phyloP scores from a whole-genome alignment of 768 basidiomycete genomes.

The Bullera alba region DNA sequence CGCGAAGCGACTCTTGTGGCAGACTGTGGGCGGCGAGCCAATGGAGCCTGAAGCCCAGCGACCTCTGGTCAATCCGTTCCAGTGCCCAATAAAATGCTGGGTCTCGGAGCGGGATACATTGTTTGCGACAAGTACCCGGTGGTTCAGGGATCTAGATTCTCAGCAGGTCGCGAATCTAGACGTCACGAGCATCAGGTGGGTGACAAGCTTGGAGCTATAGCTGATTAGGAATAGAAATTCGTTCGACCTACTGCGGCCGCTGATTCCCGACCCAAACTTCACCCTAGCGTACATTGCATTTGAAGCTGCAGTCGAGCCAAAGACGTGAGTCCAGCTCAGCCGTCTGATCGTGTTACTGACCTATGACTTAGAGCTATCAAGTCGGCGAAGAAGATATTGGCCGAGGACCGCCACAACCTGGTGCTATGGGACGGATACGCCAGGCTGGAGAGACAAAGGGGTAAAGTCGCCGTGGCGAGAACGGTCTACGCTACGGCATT shows the following conservation, averaged over 20 bases:
- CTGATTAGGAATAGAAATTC: too few species aligned
- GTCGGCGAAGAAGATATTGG: conserved; percentile 44
- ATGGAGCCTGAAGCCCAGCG: conserved; percentile 40
- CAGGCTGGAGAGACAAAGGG: conserved; percentile 39
- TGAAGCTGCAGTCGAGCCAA: conserved; percentile 37
- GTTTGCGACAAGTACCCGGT: conserved; percentile 16
- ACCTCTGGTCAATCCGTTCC: conserved; percentile 27
- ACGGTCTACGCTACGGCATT: conserved; percentile 47
- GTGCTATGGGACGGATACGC: conserved; percentile 48
- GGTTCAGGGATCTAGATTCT: conserved; percentile 29
- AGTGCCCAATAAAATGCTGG: conserved; percentile 35
- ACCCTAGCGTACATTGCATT: conserved; percentile 42
- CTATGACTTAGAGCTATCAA: conserved; percentile 45
- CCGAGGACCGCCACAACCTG: conserved; percentile 42
- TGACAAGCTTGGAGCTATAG: too few species aligned
- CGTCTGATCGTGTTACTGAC: neutral
- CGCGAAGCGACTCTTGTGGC: conserved; percentile 13
- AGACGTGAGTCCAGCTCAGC: conserved; percentile 31
- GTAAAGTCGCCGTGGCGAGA: conserved; percentile 44
- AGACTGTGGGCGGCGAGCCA: conserved; percentile 40
- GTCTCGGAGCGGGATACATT: conserved; percentile 25
- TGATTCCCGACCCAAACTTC: conserved; percentile 38
- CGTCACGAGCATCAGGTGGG: conserved; percentile 16
- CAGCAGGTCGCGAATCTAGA: conserved; percentile 24
- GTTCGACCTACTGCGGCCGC: conserved; percentile 22